Evolutionary conservation across 108 stramenopile species (phyloP).

Genomic region (Parmales sp.): DNA sequence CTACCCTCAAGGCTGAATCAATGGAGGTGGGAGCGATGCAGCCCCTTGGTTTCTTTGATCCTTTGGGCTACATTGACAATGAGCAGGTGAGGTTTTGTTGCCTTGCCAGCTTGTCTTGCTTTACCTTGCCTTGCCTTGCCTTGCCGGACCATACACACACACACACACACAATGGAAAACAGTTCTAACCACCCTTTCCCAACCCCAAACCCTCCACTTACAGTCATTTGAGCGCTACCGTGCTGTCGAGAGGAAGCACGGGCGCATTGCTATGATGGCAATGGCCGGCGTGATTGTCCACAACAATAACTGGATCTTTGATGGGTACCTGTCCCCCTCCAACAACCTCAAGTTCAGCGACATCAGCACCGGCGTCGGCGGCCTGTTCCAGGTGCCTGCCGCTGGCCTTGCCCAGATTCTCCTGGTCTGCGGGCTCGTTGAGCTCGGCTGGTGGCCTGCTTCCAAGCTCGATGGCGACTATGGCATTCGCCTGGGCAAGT

Average conservation of each 20-base stretch:
- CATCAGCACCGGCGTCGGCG: constrained; percentile 49
- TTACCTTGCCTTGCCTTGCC: too few relatives aligned
- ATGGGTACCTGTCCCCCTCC: constrained; percentile 13
- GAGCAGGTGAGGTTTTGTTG: too few relatives aligned
- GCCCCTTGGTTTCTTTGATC: constrained; percentile 12
- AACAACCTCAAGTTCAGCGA: constrained; percentile 40
- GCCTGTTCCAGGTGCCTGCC: constrained; percentile 20
- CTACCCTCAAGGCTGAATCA: not conserved
- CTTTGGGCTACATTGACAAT: constrained; percentile 8
- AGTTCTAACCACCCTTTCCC: not conserved
- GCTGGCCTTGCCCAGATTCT: constrained; percentile 13
- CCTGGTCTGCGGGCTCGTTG: constrained; percentile 11
- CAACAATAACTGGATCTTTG: constrained; percentile 15
- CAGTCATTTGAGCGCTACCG: constrained; percentile 13
- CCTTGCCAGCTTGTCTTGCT: too few relatives aligned
- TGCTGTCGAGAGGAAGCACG: constrained; percentile 40
- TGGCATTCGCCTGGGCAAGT: constrained; percentile 8
- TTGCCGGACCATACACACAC: too few relatives aligned
- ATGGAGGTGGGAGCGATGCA: constrained; percentile 7
- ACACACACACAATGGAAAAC: not conserved
- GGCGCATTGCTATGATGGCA: constrained; percentile 31
- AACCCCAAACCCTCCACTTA: not conserved
- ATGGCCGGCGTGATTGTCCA: constrained; percentile 10
- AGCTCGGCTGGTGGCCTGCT: constrained; percentile 16
- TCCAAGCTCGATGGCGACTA: constrained; percentile 12